Base-by-base conservation (phyloP, 768 basidiomycete genomes). In the Dioszegia aurantiaca region DNA sequence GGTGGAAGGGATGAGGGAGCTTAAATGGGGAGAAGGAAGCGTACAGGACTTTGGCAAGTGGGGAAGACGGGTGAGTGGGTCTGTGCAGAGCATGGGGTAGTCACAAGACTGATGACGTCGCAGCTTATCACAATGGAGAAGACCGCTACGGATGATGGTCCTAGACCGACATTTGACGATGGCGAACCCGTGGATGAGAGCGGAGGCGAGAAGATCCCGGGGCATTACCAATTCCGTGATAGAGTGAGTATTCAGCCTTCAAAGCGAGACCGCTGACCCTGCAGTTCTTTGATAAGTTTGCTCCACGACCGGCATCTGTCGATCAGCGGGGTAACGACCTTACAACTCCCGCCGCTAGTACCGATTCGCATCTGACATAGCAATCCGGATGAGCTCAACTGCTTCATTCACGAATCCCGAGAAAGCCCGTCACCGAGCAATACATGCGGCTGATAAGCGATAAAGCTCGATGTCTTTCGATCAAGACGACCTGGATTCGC, bases 51-150 rank as follows among this genome's bases (percentile, higher is more conserved):
- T 97, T 70, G 92, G 92, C 14, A 88, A 86, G 24, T 99, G 94
- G 94, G 92, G 90, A 1, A 81, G 94, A 65, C 78, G 94, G 73
- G 92, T 91, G 69, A 77, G 88, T 79, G 16, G 4, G 17, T 2
- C 17, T 11, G 14, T 30, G 27, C n/a, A 2, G 42, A 5, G 11
- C 43, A 23, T n/a, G 53, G 8, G 6, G 6, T 6, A 6, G 47
- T 4, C 3, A 17, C 21, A n/a, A 42, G 17, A 58, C 42, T 16
- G 48, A 43, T 16, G 21, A 31, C n/a, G n/a, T 21, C n/a, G n/a
- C 42, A 94, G 91, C 81, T 99, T 17, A 88, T 98, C 54, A 98
- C 94, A 8, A 87, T 98, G 72, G 84, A 84, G 55, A 98, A 94
- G 58, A 69, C 65, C 14, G 62, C 61, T 1, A 17, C 39, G 44